phyloP scores from a whole-genome alignment of 2,329 filamentous ascomycete genomes.

The Stagonosporopsis rhizophila region DNA sequence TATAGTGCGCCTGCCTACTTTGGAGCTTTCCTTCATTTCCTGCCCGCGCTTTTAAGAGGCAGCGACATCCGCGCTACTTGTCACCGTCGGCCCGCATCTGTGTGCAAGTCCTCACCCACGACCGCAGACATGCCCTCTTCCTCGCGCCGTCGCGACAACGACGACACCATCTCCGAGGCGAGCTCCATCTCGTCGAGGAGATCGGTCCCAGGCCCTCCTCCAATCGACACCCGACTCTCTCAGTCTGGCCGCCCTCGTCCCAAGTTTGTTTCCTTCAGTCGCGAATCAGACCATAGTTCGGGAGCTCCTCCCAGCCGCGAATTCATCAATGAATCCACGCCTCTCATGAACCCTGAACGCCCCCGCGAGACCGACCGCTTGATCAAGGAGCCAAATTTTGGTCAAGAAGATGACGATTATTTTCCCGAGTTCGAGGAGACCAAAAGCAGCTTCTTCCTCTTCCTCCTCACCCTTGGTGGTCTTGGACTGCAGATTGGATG shows the following conservation, averaged over 20 bases:
- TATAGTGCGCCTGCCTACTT: constrained; percentile 12
- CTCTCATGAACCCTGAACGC: constrained; percentile 38
- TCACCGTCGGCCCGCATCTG: constrained; percentile 13
- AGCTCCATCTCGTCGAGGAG: constrained; percentile 20
- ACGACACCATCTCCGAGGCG: constrained; percentile 23
- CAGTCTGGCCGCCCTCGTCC: constrained; percentile 31
- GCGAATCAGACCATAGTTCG: constrained; percentile 29
- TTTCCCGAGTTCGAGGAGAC: constrained; percentile 64
- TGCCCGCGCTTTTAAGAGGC: constrained; percentile 4
- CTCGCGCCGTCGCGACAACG: constrained; percentile 19
- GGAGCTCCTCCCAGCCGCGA: constrained; percentile 30
- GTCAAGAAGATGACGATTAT: constrained; percentile 52
- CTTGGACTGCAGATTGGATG: constrained; percentile 91
- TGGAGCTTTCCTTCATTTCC: constrained; percentile 1
- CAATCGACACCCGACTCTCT: constrained; percentile 25
- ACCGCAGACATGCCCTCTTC: constrained; percentile 27
- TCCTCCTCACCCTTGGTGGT: constrained; percentile 84
- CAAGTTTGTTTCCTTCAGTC: constrained; percentile 49
- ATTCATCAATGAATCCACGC: constrained; percentile 45
- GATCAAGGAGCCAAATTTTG: constrained; percentile 42
- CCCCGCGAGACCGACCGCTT: constrained; percentile 43
- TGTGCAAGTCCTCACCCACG: constrained; percentile 18
- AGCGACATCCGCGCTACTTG: constrained; percentile 4
- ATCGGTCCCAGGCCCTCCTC: constrained; percentile 20
- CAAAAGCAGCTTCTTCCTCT: constrained; percentile 85